These are phyloP conservation scores for Avicennia marina DNA, from an alignment of 257 asterid species.

Conservation along the genomic window DNA sequence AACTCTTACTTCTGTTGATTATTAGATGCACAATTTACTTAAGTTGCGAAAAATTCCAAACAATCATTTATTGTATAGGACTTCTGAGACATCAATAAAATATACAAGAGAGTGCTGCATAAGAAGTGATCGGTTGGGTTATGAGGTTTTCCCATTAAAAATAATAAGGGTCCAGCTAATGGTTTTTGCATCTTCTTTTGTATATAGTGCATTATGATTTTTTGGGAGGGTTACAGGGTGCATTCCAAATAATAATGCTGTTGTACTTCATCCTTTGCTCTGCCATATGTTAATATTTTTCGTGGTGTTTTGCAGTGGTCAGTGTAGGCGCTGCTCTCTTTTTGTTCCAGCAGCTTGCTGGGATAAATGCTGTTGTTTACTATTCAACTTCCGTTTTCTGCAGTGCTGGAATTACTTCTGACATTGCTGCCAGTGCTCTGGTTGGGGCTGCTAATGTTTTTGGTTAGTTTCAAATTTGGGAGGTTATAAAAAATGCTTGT, in stretches of 20 bases:
- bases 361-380: slow-evolving; percentile 90
- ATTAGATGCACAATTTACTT: background rate
- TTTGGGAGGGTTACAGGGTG: background rate
- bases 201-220: background rate
- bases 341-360: slow-evolving; percentile 92
- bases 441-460: slow-evolving; percentile 95
- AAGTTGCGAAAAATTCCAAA: background rate
- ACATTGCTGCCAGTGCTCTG: slow-evolving; percentile 92
- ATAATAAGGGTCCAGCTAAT: too few relatives aligned
- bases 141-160: too few relatives aligned
- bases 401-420: slow-evolving; percentile 88
- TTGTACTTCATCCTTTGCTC: background rate
- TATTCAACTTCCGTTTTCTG: slow-evolving; percentile 95
- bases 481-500: background rate
- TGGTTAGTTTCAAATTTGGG: slow-evolving; percentile 44
- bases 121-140: background rate
- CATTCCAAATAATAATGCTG: background rate
- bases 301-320: slow-evolving; percentile 51
- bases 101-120: background rate
- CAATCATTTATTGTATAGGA: background rate
- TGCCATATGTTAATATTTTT: background rate
- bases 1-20: background rate
- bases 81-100: background rate
- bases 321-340: slow-evolving; percentile 90
- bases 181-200: too few relatives aligned